Percentiles rank a stretch among this genome's conserved stretches.
These are phyloP conservation scores for Aleurites moluccanus DNA, from an alignment of 441 rosid species.

Conservation along the genomic window DNA sequence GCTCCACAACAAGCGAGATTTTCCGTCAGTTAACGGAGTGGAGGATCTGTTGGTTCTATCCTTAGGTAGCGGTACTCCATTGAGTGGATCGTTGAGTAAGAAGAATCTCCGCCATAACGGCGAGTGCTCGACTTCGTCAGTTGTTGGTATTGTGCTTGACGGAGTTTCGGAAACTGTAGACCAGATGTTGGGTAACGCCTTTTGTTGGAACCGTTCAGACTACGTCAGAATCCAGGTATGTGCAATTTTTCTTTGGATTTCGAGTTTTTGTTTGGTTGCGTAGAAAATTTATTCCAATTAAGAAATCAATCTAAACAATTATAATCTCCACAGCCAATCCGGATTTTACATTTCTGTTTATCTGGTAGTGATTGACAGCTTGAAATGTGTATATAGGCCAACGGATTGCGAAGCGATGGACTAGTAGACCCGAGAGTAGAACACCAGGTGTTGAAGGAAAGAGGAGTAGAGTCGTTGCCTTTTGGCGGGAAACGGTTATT, in stretches of 20 bases:
- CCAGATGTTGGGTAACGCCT: constrained; percentile 91
- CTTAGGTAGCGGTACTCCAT: constrained; percentile 71
- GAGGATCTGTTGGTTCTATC: constrained; percentile 86
- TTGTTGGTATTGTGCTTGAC: constrained; percentile 72
- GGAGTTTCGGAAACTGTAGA: constrained; percentile 91
- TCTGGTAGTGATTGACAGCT: constrained; percentile 28
- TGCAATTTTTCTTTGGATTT: background rate
- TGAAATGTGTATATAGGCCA: constrained; percentile 51
- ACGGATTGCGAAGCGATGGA: constrained; percentile 47
- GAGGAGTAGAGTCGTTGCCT: constrained; percentile 83
- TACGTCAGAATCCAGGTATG: constrained; percentile 89
- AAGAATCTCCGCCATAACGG: constrained; percentile 43
- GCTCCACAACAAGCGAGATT: constrained; percentile 90
- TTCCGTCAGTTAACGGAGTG: constrained; percentile 77
- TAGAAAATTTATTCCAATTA: constrained; percentile 6
- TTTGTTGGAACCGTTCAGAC: constrained; percentile 82
- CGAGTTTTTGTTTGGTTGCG: constrained; percentile 21
- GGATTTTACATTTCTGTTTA: background rate
- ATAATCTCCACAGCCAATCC: background rate
- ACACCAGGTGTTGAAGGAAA: constrained; percentile 66
- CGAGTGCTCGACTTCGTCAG: constrained; percentile 63
- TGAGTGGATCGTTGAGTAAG: constrained; percentile 28
- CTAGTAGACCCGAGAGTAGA: constrained; percentile 36
- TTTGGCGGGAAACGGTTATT: constrained; percentile 84
- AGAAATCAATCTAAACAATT: background rate